Conservation (phyloP, 306 rosid genomes). For the Fragaria iinumae region DNA sequence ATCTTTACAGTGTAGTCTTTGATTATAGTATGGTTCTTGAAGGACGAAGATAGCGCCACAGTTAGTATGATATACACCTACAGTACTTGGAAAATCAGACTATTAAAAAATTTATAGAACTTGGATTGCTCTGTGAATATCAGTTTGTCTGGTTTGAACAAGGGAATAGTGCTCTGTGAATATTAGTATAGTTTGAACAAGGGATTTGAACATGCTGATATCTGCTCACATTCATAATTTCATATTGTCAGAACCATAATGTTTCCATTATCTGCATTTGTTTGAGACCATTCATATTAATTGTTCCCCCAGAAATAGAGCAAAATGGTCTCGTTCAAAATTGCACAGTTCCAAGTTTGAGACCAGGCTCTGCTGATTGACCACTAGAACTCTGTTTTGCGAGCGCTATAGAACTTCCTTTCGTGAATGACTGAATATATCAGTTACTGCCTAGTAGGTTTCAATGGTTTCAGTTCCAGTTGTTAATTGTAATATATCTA, state of each 20-base stretch:
- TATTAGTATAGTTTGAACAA: background rate
- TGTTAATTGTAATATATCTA: no score
- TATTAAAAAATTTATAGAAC: background rate
- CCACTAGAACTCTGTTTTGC: background rate
- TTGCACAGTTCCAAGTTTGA: constrained; percentile 57
- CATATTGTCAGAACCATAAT: background rate
- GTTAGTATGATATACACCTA: background rate
- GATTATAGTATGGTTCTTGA: constrained; percentile 39
- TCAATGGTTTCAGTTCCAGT: no score
- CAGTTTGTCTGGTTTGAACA: background rate
- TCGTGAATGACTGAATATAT: background rate
- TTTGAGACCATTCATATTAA: background rate
- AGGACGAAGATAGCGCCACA: background rate
- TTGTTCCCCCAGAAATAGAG: no score
- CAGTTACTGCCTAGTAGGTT: background rate
- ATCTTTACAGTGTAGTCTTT: constrained; percentile 35
- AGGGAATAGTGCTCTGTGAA: background rate
- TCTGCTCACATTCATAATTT: background rate
- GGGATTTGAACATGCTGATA: background rate
- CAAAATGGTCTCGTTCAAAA: no score
- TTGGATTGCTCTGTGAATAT: background rate
- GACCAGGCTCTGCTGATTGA: constrained; percentile 49
- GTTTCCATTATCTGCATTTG: background rate
- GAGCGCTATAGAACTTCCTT: background rate
- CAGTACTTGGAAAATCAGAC: background rate